phyloP scores from a whole-genome alignment of 2,329 filamentous ascomycete species.

The Didymosphaeria variabile region DNA sequence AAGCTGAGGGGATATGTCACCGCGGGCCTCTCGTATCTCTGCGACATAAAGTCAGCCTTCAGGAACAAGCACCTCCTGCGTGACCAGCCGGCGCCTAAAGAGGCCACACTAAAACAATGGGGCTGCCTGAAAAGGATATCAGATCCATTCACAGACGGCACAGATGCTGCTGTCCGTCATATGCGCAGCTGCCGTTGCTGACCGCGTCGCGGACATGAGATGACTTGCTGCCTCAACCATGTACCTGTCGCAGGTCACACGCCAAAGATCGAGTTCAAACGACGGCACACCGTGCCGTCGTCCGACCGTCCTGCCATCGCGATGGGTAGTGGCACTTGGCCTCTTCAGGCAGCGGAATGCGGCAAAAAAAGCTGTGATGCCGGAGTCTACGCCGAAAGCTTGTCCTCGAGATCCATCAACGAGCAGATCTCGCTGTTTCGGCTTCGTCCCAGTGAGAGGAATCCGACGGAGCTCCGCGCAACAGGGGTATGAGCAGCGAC shows the following conservation, averaged over 20 bases:
- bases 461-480: conserved; percentile 15
- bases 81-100: not conserved
- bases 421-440: conserved; percentile 8
- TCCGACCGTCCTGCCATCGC: not conserved
- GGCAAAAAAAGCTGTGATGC: conserved; percentile 17
- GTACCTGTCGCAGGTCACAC: conserved; percentile 11
- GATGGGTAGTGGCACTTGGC: conserved; percentile 12
- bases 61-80: conserved; percentile 3
- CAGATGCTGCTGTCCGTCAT: conserved; percentile 8
- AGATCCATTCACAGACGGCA: conserved; percentile 8
- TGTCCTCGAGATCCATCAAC: not conserved
- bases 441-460: not conserved
- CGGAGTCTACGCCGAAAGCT: not conserved
- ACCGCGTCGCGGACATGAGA: conserved; percentile 11
- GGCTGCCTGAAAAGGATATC: conserved; percentile 8
- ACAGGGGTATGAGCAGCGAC: conserved; percentile 2
- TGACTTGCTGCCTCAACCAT: not conserved
- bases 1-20: conserved; percentile 4
- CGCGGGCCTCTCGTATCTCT: not conserved
- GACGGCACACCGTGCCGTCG: not conserved
- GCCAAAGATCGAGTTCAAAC: conserved; percentile 1
- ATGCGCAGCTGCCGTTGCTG: not conserved
- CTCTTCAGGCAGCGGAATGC: conserved; percentile 19
- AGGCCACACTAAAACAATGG: conserved; percentile 5
- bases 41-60: conserved; percentile 8